A percentile compares a stretch with the other conserved stretches of the same genome.
Conservation (phyloP, 2,329 filamentous ascomycete genomes). For the Domatiomyces catenatus region DNA sequence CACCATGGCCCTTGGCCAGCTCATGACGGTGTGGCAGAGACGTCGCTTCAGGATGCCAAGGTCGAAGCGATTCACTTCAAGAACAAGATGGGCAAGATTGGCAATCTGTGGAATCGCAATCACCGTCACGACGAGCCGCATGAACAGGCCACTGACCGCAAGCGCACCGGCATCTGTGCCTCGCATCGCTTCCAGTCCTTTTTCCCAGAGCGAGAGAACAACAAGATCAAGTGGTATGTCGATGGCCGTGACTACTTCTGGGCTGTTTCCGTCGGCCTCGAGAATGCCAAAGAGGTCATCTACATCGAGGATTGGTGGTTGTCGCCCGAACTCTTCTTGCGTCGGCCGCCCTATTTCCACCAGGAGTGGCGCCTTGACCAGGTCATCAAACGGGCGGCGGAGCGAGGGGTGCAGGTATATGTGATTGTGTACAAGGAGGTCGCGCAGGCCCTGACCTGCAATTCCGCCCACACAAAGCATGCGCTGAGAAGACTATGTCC, state of each 20-base stretch:
- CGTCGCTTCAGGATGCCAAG: slow-evolving; percentile 28
- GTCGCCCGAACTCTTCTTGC: slow-evolving; percentile 54
- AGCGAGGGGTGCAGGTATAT: slow-evolving; percentile 88
- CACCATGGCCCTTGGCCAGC: background rate
- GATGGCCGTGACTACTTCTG: slow-evolving; percentile 93
- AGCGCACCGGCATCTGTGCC: slow-evolving; percentile 56
- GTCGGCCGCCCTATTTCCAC: slow-evolving; percentile 65
- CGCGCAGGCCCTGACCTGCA: slow-evolving; percentile 69
- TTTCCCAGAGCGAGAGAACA: slow-evolving; percentile 71
- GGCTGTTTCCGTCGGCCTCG: slow-evolving; percentile 80
- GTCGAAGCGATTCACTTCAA: slow-evolving; percentile 44
- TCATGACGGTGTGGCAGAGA: slow-evolving; percentile 17
- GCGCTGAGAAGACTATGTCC: slow-evolving; percentile 66
- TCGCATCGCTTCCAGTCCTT: slow-evolving; percentile 77
- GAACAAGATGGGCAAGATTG: slow-evolving; percentile 48
- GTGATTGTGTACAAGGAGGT: slow-evolving; percentile 86
- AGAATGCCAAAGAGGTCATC: slow-evolving; percentile 78
- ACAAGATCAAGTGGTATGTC: slow-evolving; percentile 92
- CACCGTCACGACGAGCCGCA: slow-evolving; percentile 91
- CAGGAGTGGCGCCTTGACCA: slow-evolving; percentile 81
- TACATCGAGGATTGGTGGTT: slow-evolving; percentile 98
- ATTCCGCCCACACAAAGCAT: slow-evolving; percentile 84
- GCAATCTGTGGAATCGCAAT: slow-evolving; percentile 61
- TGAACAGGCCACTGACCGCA: slow-evolving; percentile 67
- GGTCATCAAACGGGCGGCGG: slow-evolving; percentile 71